A percentile compares a stretch with the other conserved stretches of the same genome.
These are phyloP conservation scores for Mycena maculata DNA, from an alignment of 768 basidiomycete genomes.

Conservation along the genomic window DNA sequence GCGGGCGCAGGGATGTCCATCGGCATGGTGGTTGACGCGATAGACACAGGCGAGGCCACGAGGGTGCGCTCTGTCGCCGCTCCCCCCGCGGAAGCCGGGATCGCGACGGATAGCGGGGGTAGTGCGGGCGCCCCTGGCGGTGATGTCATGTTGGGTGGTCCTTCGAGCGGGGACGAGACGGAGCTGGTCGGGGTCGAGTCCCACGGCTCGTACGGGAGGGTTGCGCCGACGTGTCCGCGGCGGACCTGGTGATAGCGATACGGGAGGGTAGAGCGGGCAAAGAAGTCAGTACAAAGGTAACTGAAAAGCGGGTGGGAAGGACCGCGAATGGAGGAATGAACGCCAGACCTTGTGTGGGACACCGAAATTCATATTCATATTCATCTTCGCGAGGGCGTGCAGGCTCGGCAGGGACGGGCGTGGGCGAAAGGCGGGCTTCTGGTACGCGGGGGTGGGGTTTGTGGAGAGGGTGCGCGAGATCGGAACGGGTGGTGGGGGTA, in stretches of 20 bases:
- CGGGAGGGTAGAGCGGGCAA: not conserved
- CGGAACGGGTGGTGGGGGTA: constrained; percentile 26
- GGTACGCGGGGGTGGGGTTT: constrained; percentile 53
- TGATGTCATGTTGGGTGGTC: too few species aligned
- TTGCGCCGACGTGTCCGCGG: constrained; percentile 63
- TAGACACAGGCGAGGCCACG: too few species aligned
- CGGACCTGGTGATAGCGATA: constrained; percentile 50
- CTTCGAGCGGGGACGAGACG: too few species aligned
- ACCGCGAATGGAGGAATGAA: constrained; percentile 17
- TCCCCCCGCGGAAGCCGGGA: not conserved
- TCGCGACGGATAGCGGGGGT: not conserved
- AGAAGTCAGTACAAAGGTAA: not conserved
- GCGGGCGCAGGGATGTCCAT: too few species aligned
- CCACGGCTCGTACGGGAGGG: constrained; percentile 67
- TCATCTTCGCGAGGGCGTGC: constrained; percentile 61
- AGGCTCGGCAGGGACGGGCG: constrained; percentile 66
- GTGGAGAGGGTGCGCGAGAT: constrained; percentile 32
- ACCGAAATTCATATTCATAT: constrained; percentile 59
- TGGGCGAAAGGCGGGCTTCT: constrained; percentile 59
- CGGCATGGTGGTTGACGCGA: too few species aligned
- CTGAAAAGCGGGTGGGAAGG: not conserved
- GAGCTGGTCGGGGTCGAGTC: constrained; percentile 43
- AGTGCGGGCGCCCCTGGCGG: not conserved
- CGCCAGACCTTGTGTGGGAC: constrained; percentile 58
- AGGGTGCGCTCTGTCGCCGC: too few species aligned